Base-by-base conservation (phyloP, 371 early-diverging fungal species). In the Saksenaea vasiformis region DNA sequence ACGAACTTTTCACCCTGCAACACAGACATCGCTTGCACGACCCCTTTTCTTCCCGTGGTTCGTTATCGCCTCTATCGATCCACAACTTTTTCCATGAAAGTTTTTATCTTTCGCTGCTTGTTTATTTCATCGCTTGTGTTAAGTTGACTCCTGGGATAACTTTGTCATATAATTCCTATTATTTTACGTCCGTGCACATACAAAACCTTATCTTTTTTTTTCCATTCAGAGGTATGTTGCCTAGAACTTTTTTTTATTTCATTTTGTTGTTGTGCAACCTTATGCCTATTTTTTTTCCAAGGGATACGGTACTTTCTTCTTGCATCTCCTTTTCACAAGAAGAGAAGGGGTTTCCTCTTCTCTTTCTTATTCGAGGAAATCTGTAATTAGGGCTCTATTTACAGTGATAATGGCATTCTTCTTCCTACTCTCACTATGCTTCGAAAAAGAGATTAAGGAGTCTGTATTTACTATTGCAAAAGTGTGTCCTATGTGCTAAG, bases 1-100 rank as follows among this genome's bases (percentile, higher is more conserved):
- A 47, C 24, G 51, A 47, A 47, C 24, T 41, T 31, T n/a, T 47
- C 51, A 47, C 51, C 51, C 51, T 47, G 51, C 22, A 47, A 47
- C 51, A 47, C 51, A 47, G 51, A 47, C 51, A 47, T 47, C 51
- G 51, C 31, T 31, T 31, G 4, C 31, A 31, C 31, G 7, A 2
- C 31, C 7, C 31, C 31, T 31, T 31, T 31, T 7, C 7, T 31
- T 31, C 7, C 31, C 31, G 31, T 31, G 31, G 7, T 31, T 31
- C 7, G 31, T 31, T 31, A 31, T 31, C 31, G 31, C 31, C 31
- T 31, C 31, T 31, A 31, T 31, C 31, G 31, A 31, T 31, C 31
- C 31, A 31, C 31, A 31, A 7, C 7, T 31, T 31, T 31, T 31
- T 31, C 2, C 31, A 4, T 22, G 10, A 15, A 47, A 19, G 22